These are phyloP conservation scores for Ceriops decandra DNA, from an alignment of 345 rosid genomes.

Conservation along the genomic window DNA sequence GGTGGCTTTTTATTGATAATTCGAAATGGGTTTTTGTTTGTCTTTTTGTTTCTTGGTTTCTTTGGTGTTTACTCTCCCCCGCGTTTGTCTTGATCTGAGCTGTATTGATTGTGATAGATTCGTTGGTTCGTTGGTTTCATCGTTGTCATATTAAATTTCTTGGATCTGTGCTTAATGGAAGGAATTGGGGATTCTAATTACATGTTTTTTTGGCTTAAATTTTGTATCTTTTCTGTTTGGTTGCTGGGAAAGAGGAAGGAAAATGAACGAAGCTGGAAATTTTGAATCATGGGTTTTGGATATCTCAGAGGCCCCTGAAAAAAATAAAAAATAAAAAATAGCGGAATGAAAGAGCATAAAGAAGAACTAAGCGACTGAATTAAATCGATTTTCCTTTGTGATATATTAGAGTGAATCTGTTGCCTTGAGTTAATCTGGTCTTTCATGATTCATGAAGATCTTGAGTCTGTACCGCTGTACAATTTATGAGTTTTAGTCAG, in stretches of 20 bases:
- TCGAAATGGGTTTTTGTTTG: background rate
- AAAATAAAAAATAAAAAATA: background rate
- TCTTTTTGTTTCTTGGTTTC: background rate
- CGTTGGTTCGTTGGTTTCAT: background rate
- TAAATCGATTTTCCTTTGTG: background rate
- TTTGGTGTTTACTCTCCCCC: constrained; percentile 10
- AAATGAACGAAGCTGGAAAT: background rate
- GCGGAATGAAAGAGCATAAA: background rate
- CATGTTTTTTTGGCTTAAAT: background rate
- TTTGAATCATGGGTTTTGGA: background rate
- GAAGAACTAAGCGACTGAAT: background rate
- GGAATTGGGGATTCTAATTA: background rate
- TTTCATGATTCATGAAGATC: background rate
- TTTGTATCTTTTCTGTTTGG: constrained; percentile 11
- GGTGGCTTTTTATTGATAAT: background rate
- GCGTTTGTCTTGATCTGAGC: constrained; percentile 23
- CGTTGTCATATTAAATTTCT: constrained; percentile 10
- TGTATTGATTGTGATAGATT: constrained; percentile 16
- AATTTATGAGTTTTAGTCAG: no score
- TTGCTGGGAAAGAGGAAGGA: constrained; percentile 7
- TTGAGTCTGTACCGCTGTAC: background rate
- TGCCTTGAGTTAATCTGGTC: background rate
- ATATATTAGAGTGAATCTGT: background rate
- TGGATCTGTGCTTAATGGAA: constrained; percentile 8
- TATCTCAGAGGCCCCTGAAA: background rate